Conservation (phyloP, 805 yeast species). For the Ogataea ramenticola region DNA sequence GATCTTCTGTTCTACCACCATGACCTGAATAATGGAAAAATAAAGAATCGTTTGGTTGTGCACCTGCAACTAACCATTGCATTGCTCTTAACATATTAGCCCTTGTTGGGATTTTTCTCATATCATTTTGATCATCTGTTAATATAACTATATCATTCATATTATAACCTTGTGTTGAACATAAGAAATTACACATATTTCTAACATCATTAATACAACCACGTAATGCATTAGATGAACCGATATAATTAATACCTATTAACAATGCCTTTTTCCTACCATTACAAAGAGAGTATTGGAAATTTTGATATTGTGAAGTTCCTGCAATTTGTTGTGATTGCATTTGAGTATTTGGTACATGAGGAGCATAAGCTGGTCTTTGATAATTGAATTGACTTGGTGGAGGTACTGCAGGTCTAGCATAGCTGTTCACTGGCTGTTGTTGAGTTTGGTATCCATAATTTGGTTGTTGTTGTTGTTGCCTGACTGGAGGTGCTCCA, state of each 20-base stretch:
- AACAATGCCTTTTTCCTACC: constrained; percentile 71
- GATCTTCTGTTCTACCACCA: constrained; percentile 68
- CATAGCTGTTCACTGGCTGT: constrained; percentile 1
- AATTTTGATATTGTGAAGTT: constrained; percentile 22
- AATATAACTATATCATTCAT: constrained; percentile 52
- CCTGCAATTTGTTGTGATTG: constrained; percentile 22
- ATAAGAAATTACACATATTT: constrained; percentile 35
- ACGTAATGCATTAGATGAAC: constrained; percentile 49
- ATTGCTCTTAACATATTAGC: constrained; percentile 70
- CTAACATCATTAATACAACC: constrained; percentile 80
- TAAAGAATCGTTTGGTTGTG: constrained; percentile 68
- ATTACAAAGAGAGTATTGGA: constrained; percentile 59
- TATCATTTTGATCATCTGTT: constrained; percentile 47
- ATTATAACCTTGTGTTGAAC: constrained; percentile 37
- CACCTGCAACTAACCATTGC: constrained; percentile 73
- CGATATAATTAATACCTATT: constrained; percentile 74
- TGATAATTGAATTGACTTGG: constrained; percentile 4
- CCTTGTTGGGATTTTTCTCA: constrained; percentile 49
- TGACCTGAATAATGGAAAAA: constrained; percentile 86
- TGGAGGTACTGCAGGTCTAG: not conserved
- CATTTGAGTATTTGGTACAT: constrained; percentile 4
- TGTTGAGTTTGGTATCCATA: constrained; percentile 1
- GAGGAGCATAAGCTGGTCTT: constrained; percentile 7
- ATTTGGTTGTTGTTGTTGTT: not conserved
- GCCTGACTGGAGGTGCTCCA: constrained; percentile 6